phyloP scores from a whole-genome alignment of 257 asterid genomes.

The Capsicum rhomboideum region DNA sequence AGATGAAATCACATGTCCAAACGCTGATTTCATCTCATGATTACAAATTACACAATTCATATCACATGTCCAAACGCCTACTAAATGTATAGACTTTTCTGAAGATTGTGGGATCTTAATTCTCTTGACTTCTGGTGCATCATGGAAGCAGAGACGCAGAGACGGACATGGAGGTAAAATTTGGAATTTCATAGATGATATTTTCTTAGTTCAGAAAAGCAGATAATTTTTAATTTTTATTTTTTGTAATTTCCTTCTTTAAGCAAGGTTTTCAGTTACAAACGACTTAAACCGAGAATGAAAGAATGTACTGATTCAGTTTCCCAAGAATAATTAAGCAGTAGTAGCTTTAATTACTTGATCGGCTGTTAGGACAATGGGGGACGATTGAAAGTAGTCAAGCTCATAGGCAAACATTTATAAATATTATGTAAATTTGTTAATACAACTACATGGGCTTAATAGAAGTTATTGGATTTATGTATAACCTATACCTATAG shows the following conservation, averaged over 20 bases:
- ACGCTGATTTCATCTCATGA: too few species aligned
- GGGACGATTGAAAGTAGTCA: not conserved
- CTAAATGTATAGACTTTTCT: conserved; percentile 7
- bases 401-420: too few species aligned
- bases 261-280: too few species aligned
- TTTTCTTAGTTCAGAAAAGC: too few species aligned
- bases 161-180: too few species aligned
- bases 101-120: not conserved
- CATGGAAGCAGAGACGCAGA: too few species aligned
- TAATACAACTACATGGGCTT: not conserved
- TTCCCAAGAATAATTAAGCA: not conserved
- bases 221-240: too few species aligned
- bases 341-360: not conserved
- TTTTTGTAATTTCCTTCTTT: not conserved
- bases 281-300: not conserved
- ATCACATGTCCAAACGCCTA: too few species aligned
- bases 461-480: not conserved
- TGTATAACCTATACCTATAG: not conserved
- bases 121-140: too few species aligned
- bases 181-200: too few species aligned
- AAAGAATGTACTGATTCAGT: not conserved
- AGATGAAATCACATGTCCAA: too few species aligned
- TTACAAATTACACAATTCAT: too few species aligned
- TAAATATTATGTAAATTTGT: not conserved
- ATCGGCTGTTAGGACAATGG: not conserved